Percentiles rank a stretch among this genome's conserved stretches.
Conservation (phyloP, 1,284 basidiomycete species). For the Ceratobasidium sp. region DNA sequence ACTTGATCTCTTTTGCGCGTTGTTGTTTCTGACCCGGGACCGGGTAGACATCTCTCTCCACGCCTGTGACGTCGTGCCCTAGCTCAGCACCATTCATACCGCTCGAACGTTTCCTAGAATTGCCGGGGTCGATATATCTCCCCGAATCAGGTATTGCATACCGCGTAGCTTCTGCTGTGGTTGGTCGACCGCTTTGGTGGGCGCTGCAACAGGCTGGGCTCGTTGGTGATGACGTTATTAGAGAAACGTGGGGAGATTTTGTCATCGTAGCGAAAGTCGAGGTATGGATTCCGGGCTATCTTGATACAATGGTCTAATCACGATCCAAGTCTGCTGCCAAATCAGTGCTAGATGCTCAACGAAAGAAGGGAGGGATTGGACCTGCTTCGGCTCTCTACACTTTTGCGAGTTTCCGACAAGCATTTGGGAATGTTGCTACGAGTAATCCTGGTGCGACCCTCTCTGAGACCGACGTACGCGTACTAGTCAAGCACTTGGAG, state of each 20-base stretch:
- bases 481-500: slow-evolving; percentile 78
- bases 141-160: slow-evolving; percentile 66
- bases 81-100: slow-evolving; percentile 57
- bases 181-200: slow-evolving; percentile 87
- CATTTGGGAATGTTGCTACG: slow-evolving; percentile 60
- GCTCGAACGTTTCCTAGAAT: slow-evolving; percentile 63
- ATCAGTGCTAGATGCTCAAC: slow-evolving; percentile 60
- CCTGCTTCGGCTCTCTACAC: slow-evolving; percentile 71
- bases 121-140: slow-evolving; percentile 69
- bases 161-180: slow-evolving; percentile 70
- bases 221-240: slow-evolving; percentile 63
- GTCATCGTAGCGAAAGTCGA: slow-evolving; percentile 73
- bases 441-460: slow-evolving; percentile 49
- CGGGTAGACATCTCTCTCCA: slow-evolving; percentile 63
- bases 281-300: slow-evolving; percentile 42
- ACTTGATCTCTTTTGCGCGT: not conserved
- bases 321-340: slow-evolving; percentile 60
- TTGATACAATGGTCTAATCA: not conserved
- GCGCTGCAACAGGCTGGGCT: slow-evolving; percentile 78
- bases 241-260: slow-evolving; percentile 73
- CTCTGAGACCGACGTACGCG: slow-evolving; percentile 68
- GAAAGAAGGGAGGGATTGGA: slow-evolving; percentile 55
- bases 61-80: slow-evolving; percentile 38
- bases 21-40: not conserved
- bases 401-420: slow-evolving; percentile 63